Base-by-base conservation (phyloP, 768 basidiomycete genomes). In the Amanita muscaria region DNA sequence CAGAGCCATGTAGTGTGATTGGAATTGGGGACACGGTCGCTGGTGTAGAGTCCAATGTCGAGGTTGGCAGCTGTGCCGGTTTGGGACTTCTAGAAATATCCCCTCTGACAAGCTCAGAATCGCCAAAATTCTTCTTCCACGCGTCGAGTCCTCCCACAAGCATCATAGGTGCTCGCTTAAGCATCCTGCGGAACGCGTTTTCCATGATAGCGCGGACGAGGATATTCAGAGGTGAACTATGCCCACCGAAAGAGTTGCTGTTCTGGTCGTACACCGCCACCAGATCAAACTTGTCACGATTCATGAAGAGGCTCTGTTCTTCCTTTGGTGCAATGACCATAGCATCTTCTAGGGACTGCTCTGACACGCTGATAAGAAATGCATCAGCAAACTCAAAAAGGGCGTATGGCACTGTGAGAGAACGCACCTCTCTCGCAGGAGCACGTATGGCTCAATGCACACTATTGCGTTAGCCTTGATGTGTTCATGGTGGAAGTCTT, bases 221-320 rank as follows among this genome's bases (percentile, higher is more conserved):
- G 15, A 69, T 58, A 1, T 75, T 68, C n/a, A 86, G 58, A 0
- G 80, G 76, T 0, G 77, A 68, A 8, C 67, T 67, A 15, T 65
- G 59, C 3, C 62, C 59, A 2, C 71, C 74, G 41, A 78, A 71
- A 14, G 67, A 60, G 43, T 74, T 69, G 36, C 87, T 80, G 23
- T 68, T 60, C 40, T 73, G 55, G 60, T 98, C 93, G 60, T 92
- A 92, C 3, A 97, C 66, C 12, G 83, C 87, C 19, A 99, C 79
- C 16, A 93, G 62, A 52, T 96, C 92, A 58, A 88, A 94, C 53
- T 85, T 83, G 55, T 91, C 78, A 31, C 94, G 85, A 49, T 89
- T 85, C 32, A 66, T 60, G 60, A 98, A 98, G n/a, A 86, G 68
- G 2, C 71, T 69, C 35, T 68, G 69, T 62, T 97, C 93, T 30